Percentiles rank a stretch among this genome's conserved stretches.
These are phyloP conservation scores for Huntiella bhutanensis DNA, from an alignment of 2,329 filamentous ascomycete genomes.

Conservation along the genomic window DNA sequence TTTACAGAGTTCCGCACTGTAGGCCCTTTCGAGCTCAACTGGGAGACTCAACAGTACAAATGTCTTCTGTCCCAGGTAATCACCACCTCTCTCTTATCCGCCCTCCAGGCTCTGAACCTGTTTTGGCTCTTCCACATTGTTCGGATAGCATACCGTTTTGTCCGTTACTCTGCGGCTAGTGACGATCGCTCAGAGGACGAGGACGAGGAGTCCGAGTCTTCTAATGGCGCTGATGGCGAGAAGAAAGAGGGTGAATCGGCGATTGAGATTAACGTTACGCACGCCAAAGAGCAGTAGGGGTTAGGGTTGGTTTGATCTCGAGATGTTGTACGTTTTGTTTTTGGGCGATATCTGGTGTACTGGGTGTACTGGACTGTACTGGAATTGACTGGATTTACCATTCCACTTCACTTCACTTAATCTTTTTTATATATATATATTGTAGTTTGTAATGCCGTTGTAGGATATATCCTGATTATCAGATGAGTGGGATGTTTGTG, in stretches of 20 bases:
- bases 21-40: slow-evolving; percentile 58
- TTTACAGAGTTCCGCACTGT: slow-evolving; percentile 58
- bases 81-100: slow-evolving; percentile 42
- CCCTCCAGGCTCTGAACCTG: slow-evolving; percentile 56
- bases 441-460: not conserved
- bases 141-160: slow-evolving; percentile 53
- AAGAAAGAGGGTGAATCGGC: slow-evolving; percentile 14
- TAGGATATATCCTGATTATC: too few species aligned
- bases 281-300: not conserved
- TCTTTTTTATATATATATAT: not conserved
- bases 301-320: not conserved
- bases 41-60: slow-evolving; percentile 62
- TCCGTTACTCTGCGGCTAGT: slow-evolving; percentile 38
- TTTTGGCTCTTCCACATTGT: slow-evolving; percentile 70
- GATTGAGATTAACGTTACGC: slow-evolving; percentile 10
- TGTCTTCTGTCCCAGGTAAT: slow-evolving; percentile 51
- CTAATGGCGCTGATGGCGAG: slow-evolving; percentile 21
- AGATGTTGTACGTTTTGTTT: too few species aligned
- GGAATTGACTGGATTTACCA: not conserved
- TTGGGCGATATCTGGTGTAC: too few species aligned
- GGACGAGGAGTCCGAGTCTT: slow-evolving; percentile 32
- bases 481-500: too few species aligned
- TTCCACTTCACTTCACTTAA: not conserved
- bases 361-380: too few species aligned
- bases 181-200: slow-evolving; percentile 56